These are phyloP conservation scores for Coniochaeta sp. DNA, from an alignment of 2,329 filamentous ascomycete genomes.

Conservation along the genomic window DNA sequence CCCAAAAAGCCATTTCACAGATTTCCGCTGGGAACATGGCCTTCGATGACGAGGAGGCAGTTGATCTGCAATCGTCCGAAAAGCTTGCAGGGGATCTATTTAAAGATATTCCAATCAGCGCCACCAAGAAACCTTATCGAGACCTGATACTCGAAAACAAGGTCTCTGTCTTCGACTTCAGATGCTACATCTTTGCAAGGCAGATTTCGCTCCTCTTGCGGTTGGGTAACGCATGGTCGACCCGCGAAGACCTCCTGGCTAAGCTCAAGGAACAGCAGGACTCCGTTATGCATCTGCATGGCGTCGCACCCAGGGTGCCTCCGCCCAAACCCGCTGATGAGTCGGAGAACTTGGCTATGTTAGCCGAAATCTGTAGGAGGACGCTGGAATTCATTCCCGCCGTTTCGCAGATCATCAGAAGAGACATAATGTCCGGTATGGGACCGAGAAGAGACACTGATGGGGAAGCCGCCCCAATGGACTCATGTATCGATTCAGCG, in stretches of 20 bases:
- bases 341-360: conserved; percentile 64
- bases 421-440: conserved; percentile 61
- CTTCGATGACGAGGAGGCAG: conserved; percentile 23
- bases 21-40: conserved; percentile 14
- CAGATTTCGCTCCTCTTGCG: conserved; percentile 78
- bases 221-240: conserved; percentile 66
- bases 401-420: conserved; percentile 70
- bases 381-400: conserved; percentile 78
- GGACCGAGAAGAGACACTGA: conserved; percentile 28
- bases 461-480: conserved; percentile 18
- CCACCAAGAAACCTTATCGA: conserved; percentile 72
- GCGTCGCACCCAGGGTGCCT: conserved; percentile 44
- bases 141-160: conserved; percentile 90
- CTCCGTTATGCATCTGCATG: conserved; percentile 46
- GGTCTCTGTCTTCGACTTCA: conserved; percentile 93
- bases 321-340: conserved; percentile 48
- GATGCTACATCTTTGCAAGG: conserved; percentile 85
- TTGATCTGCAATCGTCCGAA: conserved; percentile 25
- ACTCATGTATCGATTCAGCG: conserved; percentile 21
- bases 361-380: conserved; percentile 81
- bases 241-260: conserved; percentile 52
- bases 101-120: conserved; percentile 53
- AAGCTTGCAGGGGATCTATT: conserved; percentile 27
- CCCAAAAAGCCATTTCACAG: conserved; percentile 41
- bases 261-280: conserved; percentile 57